Evolutionary conservation across 2,329 filamentous ascomycete genomes (phyloP).

Genomic region (Colletotrichum sojae): DNA sequence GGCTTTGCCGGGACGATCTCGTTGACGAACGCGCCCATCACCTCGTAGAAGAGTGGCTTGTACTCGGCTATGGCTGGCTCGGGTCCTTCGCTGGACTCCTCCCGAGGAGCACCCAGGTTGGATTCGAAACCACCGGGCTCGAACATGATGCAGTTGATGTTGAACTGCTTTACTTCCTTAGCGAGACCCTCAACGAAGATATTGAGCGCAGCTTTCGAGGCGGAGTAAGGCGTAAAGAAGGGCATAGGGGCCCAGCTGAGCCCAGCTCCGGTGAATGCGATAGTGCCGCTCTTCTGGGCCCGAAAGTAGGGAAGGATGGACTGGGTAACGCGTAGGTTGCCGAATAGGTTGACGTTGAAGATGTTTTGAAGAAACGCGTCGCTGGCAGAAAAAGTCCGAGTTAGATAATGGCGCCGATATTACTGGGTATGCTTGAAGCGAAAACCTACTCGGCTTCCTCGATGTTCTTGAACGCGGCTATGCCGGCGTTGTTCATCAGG

Average conservation of each 20-base stretch:
- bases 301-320: slow-evolving; percentile 48
- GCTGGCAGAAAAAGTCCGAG: slow-evolving; percentile 30
- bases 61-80: slow-evolving; percentile 43
- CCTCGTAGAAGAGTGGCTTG: slow-evolving; percentile 40
- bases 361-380: slow-evolving; percentile 49
- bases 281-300: slow-evolving; percentile 42
- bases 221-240: slow-evolving; percentile 47
- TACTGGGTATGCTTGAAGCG: neutral
- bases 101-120: slow-evolving; percentile 43
- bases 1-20: slow-evolving; percentile 46
- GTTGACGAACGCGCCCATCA: slow-evolving; percentile 44
- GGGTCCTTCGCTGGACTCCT: slow-evolving; percentile 33
- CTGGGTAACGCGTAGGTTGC: slow-evolving; percentile 45
- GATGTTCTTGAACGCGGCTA: slow-evolving; percentile 42
- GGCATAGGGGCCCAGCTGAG: slow-evolving; percentile 31
- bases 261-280: slow-evolving; percentile 49
- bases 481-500: slow-evolving; percentile 45
- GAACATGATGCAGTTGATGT: slow-evolving; percentile 17
- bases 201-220: slow-evolving; percentile 47
- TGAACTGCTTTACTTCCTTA: slow-evolving; percentile 9
- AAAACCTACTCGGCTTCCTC: slow-evolving; percentile 51
- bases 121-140: slow-evolving; percentile 28
- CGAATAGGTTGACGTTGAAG: slow-evolving; percentile 46
- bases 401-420: neutral
- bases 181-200: slow-evolving; percentile 41